Evolutionary conservation across 2,329 filamentous ascomycete genomes (phyloP).

Genomic region (Paracoccidioides brasiliensis): DNA sequence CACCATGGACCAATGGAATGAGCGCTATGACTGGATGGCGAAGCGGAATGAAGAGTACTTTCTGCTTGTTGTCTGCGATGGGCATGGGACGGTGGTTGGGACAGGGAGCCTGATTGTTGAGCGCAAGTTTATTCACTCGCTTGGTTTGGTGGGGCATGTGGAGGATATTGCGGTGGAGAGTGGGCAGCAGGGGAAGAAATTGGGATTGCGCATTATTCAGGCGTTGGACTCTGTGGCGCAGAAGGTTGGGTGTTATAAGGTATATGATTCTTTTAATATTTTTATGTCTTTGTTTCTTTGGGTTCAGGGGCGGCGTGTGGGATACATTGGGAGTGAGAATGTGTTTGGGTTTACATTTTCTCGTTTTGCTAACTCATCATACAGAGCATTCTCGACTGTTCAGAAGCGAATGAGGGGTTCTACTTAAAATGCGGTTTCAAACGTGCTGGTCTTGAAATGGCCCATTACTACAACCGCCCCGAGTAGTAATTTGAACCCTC

Average conservation of each 20-base stretch:
- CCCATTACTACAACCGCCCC: conserved; percentile 59
- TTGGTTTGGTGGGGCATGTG: conserved; percentile 68
- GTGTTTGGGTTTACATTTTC: background rate
- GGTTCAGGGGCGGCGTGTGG: background rate
- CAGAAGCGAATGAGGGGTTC: conserved; percentile 90
- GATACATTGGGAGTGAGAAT: no score
- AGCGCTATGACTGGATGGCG: conserved; percentile 72
- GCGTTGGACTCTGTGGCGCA: conserved; percentile 80
- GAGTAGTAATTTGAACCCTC: background rate
- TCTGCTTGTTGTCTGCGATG: conserved; percentile 73
- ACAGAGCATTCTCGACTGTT: conserved; percentile 88
- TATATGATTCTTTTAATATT: conserved; percentile 17
- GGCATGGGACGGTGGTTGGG: conserved; percentile 58
- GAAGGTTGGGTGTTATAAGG: conserved; percentile 87
- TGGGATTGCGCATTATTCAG: conserved; percentile 85
- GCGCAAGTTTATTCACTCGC: conserved; percentile 52
- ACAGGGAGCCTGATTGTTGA: conserved; percentile 85
- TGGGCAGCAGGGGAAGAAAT: conserved; percentile 94
- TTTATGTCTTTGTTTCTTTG: conserved; percentile 3
- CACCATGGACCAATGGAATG: conserved; percentile 56
- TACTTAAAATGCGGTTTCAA: conserved; percentile 97
- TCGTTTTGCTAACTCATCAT: conserved; percentile 6
- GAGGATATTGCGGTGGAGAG: conserved; percentile 94
- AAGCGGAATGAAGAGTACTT: conserved; percentile 67
- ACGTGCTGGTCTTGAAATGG: conserved; percentile 88